phyloP scores from a whole-genome alignment of 805 yeast genomes.

The Nakazawaea peltata region DNA sequence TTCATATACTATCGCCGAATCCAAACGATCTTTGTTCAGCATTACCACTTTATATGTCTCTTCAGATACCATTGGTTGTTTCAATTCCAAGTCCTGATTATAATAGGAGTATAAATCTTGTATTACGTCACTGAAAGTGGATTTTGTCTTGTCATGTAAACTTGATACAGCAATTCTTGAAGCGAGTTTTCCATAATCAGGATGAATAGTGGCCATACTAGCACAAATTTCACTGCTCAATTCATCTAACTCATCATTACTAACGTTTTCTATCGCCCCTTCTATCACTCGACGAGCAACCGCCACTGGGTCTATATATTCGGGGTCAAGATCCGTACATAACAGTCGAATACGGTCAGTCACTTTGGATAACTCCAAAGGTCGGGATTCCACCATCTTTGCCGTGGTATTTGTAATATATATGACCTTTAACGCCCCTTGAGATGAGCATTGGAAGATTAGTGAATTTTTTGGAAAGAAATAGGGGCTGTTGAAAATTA shows the following conservation, averaged over 20 bases:
- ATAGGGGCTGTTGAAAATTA: too few relatives aligned
- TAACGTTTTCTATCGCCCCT: constrained; percentile 96
- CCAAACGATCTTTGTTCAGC: constrained; percentile 55
- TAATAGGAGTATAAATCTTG: constrained; percentile 66
- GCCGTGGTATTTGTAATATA: too few relatives aligned
- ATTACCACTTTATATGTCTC: constrained; percentile 56
- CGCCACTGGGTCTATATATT: constrained; percentile 90
- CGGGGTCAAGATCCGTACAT: too few relatives aligned
- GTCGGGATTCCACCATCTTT: too few relatives aligned
- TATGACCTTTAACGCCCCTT: too few relatives aligned
- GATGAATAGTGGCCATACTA: constrained; percentile 93
- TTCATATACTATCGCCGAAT: constrained; percentile 65
- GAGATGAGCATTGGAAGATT: too few relatives aligned
- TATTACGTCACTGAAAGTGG: constrained; percentile 73
- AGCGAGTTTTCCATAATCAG: constrained; percentile 93
- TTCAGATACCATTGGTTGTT: constrained; percentile 62
- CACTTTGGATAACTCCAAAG: constrained; percentile 92
- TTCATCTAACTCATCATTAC: constrained; percentile 79
- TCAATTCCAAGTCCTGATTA: constrained; percentile 70
- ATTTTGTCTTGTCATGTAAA: constrained; percentile 89
- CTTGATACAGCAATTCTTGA: constrained; percentile 94
- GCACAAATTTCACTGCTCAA: constrained; percentile 95
- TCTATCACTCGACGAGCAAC: constrained; percentile 93
- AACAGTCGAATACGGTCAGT: constrained; percentile 91
- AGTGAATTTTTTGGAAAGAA: too few relatives aligned